Conservation (phyloP, 2,329 filamentous ascomycete species). For the Aureobasidium namibiae region DNA sequence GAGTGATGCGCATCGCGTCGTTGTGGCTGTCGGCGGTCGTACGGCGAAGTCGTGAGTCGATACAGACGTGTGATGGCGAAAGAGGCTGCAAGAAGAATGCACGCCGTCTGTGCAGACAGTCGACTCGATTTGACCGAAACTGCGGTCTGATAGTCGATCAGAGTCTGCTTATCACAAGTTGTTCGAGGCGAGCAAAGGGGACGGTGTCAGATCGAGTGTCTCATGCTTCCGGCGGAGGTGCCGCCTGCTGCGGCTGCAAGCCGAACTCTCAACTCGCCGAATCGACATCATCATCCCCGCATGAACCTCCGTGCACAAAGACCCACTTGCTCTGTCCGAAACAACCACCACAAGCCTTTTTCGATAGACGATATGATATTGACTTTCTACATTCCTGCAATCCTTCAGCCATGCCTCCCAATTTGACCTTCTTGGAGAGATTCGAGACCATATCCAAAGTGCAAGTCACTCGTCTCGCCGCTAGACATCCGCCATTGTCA, state of each 20-base stretch:
- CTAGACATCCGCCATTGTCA: neutral
- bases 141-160: neutral
- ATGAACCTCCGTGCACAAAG: too few species aligned
- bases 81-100: neutral
- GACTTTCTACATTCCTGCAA: neutral
- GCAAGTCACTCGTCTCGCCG: neutral
- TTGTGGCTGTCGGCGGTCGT: neutral
- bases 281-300: slow-evolving; percentile 8
- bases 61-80: neutral
- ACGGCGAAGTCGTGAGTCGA: neutral
- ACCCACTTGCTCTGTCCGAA: neutral
- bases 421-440: slow-evolving; percentile 11
- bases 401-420: neutral
- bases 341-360: neutral
- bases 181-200: neutral
- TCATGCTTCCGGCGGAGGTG: neutral
- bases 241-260: neutral
- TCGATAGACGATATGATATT: neutral
- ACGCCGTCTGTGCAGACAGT: neutral
- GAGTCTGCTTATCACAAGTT: neutral
- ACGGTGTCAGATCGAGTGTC: neutral
- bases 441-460: slow-evolving; percentile 11
- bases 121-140: neutral
- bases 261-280: neutral
- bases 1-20: neutral